Conservation (phyloP, 2,329 filamentous ascomycete species). For the Albophoma yamanashiensis region DNA sequence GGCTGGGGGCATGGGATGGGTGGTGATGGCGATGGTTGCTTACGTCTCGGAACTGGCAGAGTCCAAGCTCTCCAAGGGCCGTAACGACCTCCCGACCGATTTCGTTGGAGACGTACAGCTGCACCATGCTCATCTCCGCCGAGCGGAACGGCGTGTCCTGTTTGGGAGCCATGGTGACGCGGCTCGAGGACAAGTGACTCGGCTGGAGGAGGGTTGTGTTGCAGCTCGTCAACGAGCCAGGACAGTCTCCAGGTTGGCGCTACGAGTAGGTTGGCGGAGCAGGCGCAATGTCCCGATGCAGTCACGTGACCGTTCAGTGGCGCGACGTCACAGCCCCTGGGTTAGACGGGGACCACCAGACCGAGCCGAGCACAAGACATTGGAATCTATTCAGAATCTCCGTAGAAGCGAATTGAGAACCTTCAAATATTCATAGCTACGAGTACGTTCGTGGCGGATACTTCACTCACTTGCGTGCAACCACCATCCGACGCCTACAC, state of each 20-base stretch:
- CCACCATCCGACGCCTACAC: not conserved
- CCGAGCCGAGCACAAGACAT: not conserved
- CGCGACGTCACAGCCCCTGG: constrained; percentile 1
- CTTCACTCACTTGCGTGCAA: not conserved
- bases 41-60: constrained; percentile 97
- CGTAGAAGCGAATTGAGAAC: not conserved
- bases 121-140: constrained; percentile 99
- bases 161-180: constrained; percentile 47
- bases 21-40: constrained; percentile 18
- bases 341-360: not conserved
- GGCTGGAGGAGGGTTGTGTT: constrained; percentile 15
- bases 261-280: constrained; percentile 1
- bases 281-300: not conserved
- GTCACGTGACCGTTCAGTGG: constrained; percentile 14
- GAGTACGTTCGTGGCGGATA: not conserved
- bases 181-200: constrained; percentile 17
- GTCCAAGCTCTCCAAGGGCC: constrained; percentile 86
- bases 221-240: constrained; percentile 17
- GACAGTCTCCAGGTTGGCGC: constrained; percentile 12
- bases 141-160: constrained; percentile 98
- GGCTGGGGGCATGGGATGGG: not conserved
- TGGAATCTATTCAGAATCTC: no score
- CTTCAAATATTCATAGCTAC: not conserved
- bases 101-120: constrained; percentile 98
- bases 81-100: constrained; percentile 97